phyloP scores from a whole-genome alignment of 2,329 filamentous ascomycete species.

The Colletotrichum gloeosporioides region DNA sequence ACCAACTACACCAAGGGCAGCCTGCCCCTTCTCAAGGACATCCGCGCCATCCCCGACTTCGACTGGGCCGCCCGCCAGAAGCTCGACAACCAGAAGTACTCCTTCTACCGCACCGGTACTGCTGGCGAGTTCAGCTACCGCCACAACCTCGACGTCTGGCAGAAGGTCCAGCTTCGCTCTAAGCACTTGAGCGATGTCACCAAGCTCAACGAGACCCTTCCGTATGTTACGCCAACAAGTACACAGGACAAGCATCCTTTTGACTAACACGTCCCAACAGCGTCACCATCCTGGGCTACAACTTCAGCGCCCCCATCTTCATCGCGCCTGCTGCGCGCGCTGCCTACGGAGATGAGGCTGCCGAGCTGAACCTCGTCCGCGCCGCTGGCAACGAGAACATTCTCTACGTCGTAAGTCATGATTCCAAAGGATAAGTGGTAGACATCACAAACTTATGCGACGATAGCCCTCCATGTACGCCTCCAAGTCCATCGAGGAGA shows the following conservation, averaged over 20 bases:
- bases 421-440: accelerated
- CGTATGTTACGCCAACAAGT: conserved; percentile 20
- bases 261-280: conserved; percentile 19
- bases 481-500: conserved; percentile 38
- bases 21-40: conserved; percentile 43
- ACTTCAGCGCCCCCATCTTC: conserved; percentile 54
- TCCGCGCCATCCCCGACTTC: conserved; percentile 53
- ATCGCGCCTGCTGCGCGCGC: conserved; percentile 52
- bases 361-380: conserved; percentile 52
- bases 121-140: conserved; percentile 56
- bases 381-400: conserved; percentile 49
- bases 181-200: conserved; percentile 44
- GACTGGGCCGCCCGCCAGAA: conserved; percentile 52
- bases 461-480: conserved; percentile 33
- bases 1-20: conserved; percentile 37
- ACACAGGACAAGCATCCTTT: background rate
- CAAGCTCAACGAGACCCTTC: conserved; percentile 37
- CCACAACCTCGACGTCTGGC: conserved; percentile 56
- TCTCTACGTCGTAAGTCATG: conserved; percentile 43
- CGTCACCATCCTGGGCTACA: conserved; percentile 50
- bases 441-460: background rate
- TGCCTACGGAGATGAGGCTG: conserved; percentile 46
- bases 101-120: conserved; percentile 55
- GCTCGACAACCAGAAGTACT: conserved; percentile 45
- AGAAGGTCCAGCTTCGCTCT: conserved; percentile 48